These are phyloP conservation scores for Platanus orientalis DNA, from an alignment of 164 flowering plant species.

Conservation along the genomic window DNA sequence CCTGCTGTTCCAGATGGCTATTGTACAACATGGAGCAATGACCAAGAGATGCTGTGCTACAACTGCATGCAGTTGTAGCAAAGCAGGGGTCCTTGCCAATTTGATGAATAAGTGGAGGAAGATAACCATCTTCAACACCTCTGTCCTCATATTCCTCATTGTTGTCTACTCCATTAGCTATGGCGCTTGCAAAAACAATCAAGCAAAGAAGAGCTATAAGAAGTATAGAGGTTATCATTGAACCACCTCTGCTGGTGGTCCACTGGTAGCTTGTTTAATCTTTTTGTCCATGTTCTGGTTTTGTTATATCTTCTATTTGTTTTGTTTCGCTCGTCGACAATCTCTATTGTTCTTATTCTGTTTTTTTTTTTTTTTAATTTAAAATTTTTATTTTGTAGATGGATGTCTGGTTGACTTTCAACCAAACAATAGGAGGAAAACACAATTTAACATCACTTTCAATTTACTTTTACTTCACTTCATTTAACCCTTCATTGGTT, in stretches of 20 bases:
- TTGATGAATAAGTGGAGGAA: constrained; percentile 35
- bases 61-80: constrained; percentile 50
- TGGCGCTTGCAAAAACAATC: constrained; percentile 19
- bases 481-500: too few species aligned
- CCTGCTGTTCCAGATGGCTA: constrained; percentile 11
- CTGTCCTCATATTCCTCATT: constrained; percentile 19
- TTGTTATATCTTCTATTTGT: too few species aligned
- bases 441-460: too few species aligned
- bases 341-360: too few species aligned
- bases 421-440: too few species aligned
- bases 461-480: too few species aligned
- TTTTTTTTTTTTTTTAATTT: too few species aligned
- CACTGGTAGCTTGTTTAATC: background rate
- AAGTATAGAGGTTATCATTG: background rate
- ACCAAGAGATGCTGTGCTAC: constrained; percentile 20
- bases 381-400: too few species aligned
- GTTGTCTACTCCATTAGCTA: constrained; percentile 19
- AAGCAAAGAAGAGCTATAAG: background rate
- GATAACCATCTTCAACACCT: constrained; percentile 19
- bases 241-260: background rate
- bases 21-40: constrained; percentile 27
- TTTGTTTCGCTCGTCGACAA: too few species aligned
- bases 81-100: constrained; percentile 39
- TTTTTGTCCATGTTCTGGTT: too few species aligned
- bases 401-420: too few species aligned